Conservation (phyloP, 2,329 filamentous ascomycete genomes). For the Fusarium sororula region DNA sequence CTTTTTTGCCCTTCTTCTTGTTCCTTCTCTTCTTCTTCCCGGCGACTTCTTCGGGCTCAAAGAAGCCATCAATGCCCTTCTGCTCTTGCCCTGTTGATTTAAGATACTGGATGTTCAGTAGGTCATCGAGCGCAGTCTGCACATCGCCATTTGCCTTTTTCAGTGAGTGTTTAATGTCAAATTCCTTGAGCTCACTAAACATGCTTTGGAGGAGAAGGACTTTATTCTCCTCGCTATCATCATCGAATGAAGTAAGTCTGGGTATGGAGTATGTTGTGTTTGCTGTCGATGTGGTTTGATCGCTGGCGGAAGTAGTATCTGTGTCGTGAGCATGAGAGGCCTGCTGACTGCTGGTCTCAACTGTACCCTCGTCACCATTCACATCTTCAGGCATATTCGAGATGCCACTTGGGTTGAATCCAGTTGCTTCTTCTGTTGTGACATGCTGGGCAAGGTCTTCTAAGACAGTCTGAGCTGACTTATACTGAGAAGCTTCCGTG, state of each 20-base stretch:
- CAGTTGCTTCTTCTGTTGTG: slow-evolving; percentile 72
- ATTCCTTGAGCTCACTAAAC: slow-evolving; percentile 74
- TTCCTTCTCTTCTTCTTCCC: slow-evolving; percentile 52
- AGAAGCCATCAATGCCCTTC: slow-evolving; percentile 87
- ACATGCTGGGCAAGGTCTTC: slow-evolving; percentile 73
- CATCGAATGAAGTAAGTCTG: slow-evolving; percentile 48
- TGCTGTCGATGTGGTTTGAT: slow-evolving; percentile 33
- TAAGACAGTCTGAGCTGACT: slow-evolving; percentile 67
- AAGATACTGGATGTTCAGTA: slow-evolving; percentile 82
- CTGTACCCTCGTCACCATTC: slow-evolving; percentile 37
- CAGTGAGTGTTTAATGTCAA: slow-evolving; percentile 73
- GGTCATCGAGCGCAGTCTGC: slow-evolving; percentile 76
- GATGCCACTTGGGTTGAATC: slow-evolving; percentile 81
- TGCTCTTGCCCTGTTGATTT: slow-evolving; percentile 69
- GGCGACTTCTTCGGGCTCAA: slow-evolving; percentile 60
- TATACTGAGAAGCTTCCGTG: slow-evolving; percentile 58
- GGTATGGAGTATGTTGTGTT: slow-evolving; percentile 39
- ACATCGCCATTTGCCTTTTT: slow-evolving; percentile 74
- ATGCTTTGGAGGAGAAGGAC: slow-evolving; percentile 70
- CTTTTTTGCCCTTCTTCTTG: slow-evolving; percentile 44
- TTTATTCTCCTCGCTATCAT: slow-evolving; percentile 68
- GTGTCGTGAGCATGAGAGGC: slow-evolving; percentile 43
- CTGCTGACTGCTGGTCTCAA: slow-evolving; percentile 43
- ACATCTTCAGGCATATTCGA: slow-evolving; percentile 53
- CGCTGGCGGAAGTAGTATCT: slow-evolving; percentile 43